Percentiles rank a stretch among this genome's conserved stretches.
phyloP scores from a whole-genome alignment of 108 stramenopile species.

The Mediolabrus comicus region DNA sequence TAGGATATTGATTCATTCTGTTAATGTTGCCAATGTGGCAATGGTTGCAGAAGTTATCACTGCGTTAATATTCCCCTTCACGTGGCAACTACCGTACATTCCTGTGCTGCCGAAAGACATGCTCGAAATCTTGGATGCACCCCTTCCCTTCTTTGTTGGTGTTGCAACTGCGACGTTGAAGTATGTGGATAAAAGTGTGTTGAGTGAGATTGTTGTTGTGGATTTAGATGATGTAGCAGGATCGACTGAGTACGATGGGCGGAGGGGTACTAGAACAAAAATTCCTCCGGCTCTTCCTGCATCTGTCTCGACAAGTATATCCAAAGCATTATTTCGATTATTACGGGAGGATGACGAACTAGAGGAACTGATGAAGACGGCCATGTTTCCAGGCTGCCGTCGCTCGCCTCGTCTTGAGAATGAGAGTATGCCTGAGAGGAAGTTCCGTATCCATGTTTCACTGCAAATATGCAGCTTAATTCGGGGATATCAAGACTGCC shows the following conservation, averaged over 20 bases:
- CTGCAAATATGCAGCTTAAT: slow-evolving; percentile 79
- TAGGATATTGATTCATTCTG: slow-evolving; percentile 81
- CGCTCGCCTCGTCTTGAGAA: slow-evolving; percentile 70
- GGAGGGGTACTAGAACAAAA: slow-evolving; percentile 52
- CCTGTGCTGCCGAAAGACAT: slow-evolving; percentile 79
- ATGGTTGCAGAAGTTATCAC: slow-evolving; percentile 88
- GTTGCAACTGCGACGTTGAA: slow-evolving; percentile 65
- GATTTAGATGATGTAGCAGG: slow-evolving; percentile 78
- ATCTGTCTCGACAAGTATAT: slow-evolving; percentile 69
- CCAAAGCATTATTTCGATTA: slow-evolving; percentile 72
- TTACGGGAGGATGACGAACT: slow-evolving; percentile 74
- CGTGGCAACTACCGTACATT: slow-evolving; percentile 85
- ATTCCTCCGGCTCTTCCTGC: slow-evolving; percentile 75
- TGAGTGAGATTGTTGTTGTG: slow-evolving; percentile 83
- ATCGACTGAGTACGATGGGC: slow-evolving; percentile 50
- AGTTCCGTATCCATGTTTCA: slow-evolving; percentile 78
- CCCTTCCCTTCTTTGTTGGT: slow-evolving; percentile 79
- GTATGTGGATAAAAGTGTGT: slow-evolving; percentile 54
- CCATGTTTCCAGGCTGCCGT: slow-evolving; percentile 44
- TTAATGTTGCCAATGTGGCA: slow-evolving; percentile 76
- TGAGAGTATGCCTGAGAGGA: slow-evolving; percentile 77
- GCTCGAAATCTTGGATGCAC: slow-evolving; percentile 86
- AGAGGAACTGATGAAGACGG: slow-evolving; percentile 60
- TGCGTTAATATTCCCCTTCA: slow-evolving; percentile 83
- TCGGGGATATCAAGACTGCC: slow-evolving; percentile 82